Conservation (phyloP, 768 basidiomycete species). For the Russula sp. region DNA sequence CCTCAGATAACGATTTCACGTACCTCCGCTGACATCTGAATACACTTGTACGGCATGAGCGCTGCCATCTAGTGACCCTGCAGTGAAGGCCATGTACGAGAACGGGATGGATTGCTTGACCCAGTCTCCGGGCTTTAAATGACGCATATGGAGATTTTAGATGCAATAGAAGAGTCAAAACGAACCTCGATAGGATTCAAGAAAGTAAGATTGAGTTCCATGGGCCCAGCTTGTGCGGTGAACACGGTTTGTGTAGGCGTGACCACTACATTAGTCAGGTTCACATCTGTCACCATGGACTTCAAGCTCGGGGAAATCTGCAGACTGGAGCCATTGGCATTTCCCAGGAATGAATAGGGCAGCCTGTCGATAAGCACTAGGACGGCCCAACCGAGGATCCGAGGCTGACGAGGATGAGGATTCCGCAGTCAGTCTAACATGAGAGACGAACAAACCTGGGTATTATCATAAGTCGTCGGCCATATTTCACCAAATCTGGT, state of each 20-base stretch:
- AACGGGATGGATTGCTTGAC: constrained; percentile 36
- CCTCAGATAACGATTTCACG: neutral
- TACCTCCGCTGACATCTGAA: constrained; percentile 35
- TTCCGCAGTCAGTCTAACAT: neutral
- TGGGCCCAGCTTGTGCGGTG: constrained; percentile 30
- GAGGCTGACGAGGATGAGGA: neutral
- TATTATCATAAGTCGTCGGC: constrained; percentile 17
- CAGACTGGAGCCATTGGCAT: neutral
- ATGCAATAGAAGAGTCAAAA: neutral
- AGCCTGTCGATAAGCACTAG: constrained; percentile 8
- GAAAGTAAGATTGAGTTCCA: constrained; percentile 33
- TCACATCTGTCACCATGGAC: constrained; percentile 8
- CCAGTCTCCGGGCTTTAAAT: constrained; percentile 30
- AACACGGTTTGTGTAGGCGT: constrained; percentile 33
- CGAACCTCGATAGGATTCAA: constrained; percentile 35
- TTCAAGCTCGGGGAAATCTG: neutral
- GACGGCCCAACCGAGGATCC: constrained; percentile 15
- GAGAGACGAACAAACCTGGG: neutral
- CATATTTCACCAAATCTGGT: constrained; percentile 6
- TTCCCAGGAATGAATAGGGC: constrained; percentile 21
- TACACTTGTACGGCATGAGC: constrained; percentile 33
- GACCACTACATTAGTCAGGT: constrained; percentile 24
- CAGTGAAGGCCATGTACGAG: constrained; percentile 32
- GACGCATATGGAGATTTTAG: neutral
- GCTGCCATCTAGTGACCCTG: constrained; percentile 28